Evolutionary conservation across 257 asterid genomes (phyloP).

Genomic region (Solanum corneliomulleri): DNA sequence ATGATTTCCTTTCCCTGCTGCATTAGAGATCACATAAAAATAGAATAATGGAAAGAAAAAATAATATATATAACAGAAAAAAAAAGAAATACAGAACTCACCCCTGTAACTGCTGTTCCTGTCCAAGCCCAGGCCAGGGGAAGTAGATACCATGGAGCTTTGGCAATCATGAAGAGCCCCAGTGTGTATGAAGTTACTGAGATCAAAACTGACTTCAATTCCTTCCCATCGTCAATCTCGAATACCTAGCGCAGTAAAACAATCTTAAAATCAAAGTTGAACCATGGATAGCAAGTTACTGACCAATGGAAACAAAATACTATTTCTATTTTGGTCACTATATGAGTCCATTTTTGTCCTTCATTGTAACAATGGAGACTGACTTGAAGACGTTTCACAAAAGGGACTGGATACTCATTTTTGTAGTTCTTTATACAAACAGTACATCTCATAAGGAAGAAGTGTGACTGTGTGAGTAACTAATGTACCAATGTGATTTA

Average conservation of each 20-base stretch:
- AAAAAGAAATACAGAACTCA: conserved; percentile 18
- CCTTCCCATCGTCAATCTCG: conserved; percentile 79
- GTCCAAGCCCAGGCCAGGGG: conserved; percentile 99
- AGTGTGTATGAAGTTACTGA: conserved; percentile 68
- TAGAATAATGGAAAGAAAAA: background rate
- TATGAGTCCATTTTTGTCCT: background rate
- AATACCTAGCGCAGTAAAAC: conserved; percentile 43
- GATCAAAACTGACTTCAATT: conserved; percentile 79
- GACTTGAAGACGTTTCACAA: background rate
- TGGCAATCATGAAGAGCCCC: conserved; percentile 83
- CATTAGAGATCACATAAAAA: background rate
- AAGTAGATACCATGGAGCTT: conserved; percentile 97
- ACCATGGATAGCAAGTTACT: background rate
- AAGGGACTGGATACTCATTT: background rate
- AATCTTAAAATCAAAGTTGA: background rate
- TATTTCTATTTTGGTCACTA: background rate
- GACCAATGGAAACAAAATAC: background rate
- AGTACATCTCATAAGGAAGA: background rate
- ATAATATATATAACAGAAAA: background rate
- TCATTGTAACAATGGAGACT: background rate
- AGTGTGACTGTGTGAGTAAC: background rate
- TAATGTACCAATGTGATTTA: background rate
- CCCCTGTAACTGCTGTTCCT: conserved; percentile 97
- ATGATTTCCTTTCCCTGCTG: background rate
- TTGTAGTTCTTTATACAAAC: background rate